Percentiles rank a stretch among this genome's conserved stretches.
These are phyloP conservation scores for Myriosclerotinia curreyana DNA, from an alignment of 2,329 filamentous ascomycete genomes.

Conservation along the genomic window DNA sequence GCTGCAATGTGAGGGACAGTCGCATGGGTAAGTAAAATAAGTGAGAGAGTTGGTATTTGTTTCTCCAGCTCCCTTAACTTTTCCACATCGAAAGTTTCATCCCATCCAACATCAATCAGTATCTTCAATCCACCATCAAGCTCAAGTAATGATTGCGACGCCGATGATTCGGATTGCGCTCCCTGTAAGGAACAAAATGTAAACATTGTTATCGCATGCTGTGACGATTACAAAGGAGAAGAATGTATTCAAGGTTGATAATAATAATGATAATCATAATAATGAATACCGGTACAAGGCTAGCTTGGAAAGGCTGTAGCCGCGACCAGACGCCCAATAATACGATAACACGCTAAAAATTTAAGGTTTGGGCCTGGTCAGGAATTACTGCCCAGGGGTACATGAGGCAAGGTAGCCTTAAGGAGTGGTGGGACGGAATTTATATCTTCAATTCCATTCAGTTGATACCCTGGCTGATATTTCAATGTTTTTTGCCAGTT, in stretches of 20 bases:
- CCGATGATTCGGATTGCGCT: conserved; percentile 80
- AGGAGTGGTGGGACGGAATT: conserved; percentile 3
- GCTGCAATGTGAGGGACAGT: conserved; percentile 89
- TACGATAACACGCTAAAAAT: conserved; percentile 13
- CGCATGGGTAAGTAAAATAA: conserved; percentile 92
- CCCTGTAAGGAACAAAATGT: conserved; percentile 91
- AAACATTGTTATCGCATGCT: conserved; percentile 65
- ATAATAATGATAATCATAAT: background rate
- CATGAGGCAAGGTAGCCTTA: conserved; percentile 24
- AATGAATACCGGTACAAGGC: conserved; percentile 13
- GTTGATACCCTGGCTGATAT: background rate
- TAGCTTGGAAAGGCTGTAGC: conserved; percentile 20
- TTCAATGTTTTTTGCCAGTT: conserved; percentile 5
- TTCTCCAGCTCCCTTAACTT: conserved; percentile 88
- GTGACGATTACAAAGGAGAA: background rate
- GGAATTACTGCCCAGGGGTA: conserved; percentile 6
- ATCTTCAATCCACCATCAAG: conserved; percentile 96
- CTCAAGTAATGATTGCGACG: conserved; percentile 93
- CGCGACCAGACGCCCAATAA: conserved; percentile 10
- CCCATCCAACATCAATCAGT: conserved; percentile 93
- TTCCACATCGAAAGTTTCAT: conserved; percentile 79
- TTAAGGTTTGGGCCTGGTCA: conserved; percentile 16
- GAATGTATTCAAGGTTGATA: background rate
- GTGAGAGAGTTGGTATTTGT: conserved; percentile 85
- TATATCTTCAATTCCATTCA: conserved; percentile 18